phyloP scores from a whole-genome alignment of 257 asterid genomes.

The Nicotiana knightiana region DNA sequence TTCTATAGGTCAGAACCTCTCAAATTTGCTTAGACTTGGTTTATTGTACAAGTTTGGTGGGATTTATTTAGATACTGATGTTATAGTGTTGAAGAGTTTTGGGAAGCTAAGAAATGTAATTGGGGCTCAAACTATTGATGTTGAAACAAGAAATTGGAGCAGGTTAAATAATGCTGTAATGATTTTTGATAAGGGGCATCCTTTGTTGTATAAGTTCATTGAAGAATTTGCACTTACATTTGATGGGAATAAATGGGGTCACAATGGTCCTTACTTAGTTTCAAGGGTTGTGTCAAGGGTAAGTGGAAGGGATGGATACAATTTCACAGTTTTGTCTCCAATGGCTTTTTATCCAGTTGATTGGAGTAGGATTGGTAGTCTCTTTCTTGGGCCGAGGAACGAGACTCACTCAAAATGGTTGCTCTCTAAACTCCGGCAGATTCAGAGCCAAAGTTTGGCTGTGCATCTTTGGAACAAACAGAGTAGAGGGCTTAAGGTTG shows the following conservation, averaged over 20 bases:
- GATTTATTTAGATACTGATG: slow-evolving; percentile 76
- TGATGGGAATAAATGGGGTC: slow-evolving; percentile 98
- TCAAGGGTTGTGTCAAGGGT: slow-evolving; percentile 78
- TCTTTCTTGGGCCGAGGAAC: slow-evolving; percentile 53
- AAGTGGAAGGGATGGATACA: slow-evolving; percentile 47
- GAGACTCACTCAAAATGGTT: slow-evolving; percentile 56
- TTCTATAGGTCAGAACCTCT: slow-evolving; percentile 76
- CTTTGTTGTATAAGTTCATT: slow-evolving; percentile 68
- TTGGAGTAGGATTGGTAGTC: slow-evolving; percentile 64
- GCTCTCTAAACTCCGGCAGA: slow-evolving; percentile 47
- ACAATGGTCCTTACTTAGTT: slow-evolving; percentile 89
- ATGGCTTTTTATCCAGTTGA: slow-evolving; percentile 87
- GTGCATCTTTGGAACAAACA: slow-evolving; percentile 93
- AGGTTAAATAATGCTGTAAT: slow-evolving; percentile 85
- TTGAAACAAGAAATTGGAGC: slow-evolving; percentile 62
- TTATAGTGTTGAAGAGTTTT: slow-evolving; percentile 52
- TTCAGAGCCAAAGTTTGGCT: slow-evolving; percentile 45
- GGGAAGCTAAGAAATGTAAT: slow-evolving; percentile 42
- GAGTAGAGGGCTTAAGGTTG: slow-evolving; percentile 50
- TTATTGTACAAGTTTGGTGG: slow-evolving; percentile 83
- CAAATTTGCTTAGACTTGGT: slow-evolving; percentile 78
- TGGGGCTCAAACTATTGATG: slow-evolving; percentile 75
- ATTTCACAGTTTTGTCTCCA: slow-evolving; percentile 61
- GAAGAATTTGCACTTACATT: slow-evolving; percentile 88
- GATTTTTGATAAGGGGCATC: slow-evolving; percentile 81